phyloP scores from a whole-genome alignment of 345 rosid genomes.

The Cochlearia excelsa region DNA sequence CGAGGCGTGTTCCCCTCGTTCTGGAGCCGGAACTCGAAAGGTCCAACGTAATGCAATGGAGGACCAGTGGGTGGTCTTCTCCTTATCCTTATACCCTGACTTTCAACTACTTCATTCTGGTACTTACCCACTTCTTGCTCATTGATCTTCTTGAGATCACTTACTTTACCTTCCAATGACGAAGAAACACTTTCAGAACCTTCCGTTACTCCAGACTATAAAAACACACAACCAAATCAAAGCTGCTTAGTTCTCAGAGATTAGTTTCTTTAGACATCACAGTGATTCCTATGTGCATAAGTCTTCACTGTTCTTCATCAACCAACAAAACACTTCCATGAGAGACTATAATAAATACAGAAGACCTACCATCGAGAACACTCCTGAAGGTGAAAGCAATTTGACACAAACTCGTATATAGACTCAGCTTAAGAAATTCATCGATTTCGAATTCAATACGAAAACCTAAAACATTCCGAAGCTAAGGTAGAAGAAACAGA shows the following conservation, averaged over 20 bases:
- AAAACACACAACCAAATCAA: background rate
- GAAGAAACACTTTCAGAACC: constrained; percentile 29
- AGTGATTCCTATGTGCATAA: background rate
- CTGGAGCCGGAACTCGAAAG: constrained; percentile 77
- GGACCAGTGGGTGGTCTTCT: constrained; percentile 74
- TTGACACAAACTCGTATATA: too few species aligned
- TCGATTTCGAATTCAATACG: too few species aligned
- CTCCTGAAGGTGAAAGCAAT: too few species aligned
- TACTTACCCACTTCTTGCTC: constrained; percentile 71
- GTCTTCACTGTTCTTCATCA: background rate
- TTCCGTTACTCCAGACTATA: constrained; percentile 43
- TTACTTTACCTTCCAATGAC: constrained; percentile 27
- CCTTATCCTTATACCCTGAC: constrained; percentile 80
- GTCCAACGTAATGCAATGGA: constrained; percentile 85
- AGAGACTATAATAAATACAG: too few species aligned
- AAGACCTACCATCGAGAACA: too few species aligned
- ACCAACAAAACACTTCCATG: too few species aligned
- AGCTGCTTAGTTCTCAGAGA: background rate
- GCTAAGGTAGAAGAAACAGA: background rate
- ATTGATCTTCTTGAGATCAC: constrained; percentile 44
- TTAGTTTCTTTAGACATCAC: constrained; percentile 3
- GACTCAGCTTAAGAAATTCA: too few species aligned
- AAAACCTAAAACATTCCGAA: too few species aligned
- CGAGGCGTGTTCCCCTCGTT: constrained; percentile 80
- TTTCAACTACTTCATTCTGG: constrained; percentile 63